Conservation (phyloP, 371 early-diverging fungal species). For the Rhizomucor miehei region DNA sequence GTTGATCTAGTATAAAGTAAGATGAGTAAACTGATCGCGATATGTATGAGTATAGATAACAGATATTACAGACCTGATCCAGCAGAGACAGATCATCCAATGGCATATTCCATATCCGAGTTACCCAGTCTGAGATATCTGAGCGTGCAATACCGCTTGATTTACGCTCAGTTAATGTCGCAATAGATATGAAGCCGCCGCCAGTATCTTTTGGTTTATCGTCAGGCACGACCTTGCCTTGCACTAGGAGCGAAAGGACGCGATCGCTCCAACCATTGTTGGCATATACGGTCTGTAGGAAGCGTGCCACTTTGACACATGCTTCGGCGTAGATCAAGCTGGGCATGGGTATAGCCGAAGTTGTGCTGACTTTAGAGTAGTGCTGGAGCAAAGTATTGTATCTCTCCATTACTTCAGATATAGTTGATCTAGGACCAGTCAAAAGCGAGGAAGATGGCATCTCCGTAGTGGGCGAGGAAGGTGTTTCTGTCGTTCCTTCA, state of each 20-base stretch:
- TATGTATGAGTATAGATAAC: too few species aligned
- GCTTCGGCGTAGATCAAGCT: conserved; percentile 45
- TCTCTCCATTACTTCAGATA: conserved; percentile 49
- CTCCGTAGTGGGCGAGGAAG: conserved; percentile 17
- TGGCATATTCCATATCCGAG: conserved; percentile 47
- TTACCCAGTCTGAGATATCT: conserved; percentile 61
- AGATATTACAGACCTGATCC: conserved; percentile 48
- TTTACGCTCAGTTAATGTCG: conserved; percentile 8
- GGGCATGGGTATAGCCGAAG: conserved; percentile 28
- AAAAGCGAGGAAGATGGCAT: conserved; percentile 29
- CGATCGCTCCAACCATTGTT: conserved; percentile 34
- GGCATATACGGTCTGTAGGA: conserved; percentile 29
- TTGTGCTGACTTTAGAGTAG: conserved; percentile 45
- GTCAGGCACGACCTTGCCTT: conserved; percentile 16
- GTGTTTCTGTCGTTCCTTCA: conserved; percentile 6
- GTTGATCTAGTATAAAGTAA: conserved; percentile 38
- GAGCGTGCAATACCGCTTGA: conserved; percentile 40
- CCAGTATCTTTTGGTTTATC: neutral
- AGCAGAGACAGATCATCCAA: conserved; percentile 50
- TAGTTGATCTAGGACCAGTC: conserved; percentile 25
- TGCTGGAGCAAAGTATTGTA: conserved; percentile 40
- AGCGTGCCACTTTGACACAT: conserved; percentile 39
- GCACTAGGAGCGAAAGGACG: conserved; percentile 19
- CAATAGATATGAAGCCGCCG: conserved; percentile 8
- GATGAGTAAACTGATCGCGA: neutral